phyloP scores from a whole-genome alignment of 2,329 filamentous ascomycete species.

The Colletotrichum scovillei region DNA sequence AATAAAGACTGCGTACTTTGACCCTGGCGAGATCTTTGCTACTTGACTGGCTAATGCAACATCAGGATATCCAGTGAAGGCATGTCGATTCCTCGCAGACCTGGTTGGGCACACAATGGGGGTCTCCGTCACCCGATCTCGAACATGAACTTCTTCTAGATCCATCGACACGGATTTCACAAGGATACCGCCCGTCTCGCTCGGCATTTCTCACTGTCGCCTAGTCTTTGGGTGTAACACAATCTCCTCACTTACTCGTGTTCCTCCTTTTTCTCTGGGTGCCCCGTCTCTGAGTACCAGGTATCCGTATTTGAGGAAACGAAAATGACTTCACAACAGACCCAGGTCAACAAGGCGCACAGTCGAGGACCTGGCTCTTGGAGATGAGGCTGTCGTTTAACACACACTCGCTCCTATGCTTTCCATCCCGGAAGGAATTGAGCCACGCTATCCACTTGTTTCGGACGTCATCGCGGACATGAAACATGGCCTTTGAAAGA shows the following conservation, averaged over 20 bases:
- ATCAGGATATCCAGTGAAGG: background rate
- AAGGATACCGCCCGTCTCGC: no score
- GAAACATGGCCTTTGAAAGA: background rate
- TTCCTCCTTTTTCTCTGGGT: no score
- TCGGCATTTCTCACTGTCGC: no score
- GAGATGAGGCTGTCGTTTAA: conserved; percentile 2
- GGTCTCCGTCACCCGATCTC: no score
- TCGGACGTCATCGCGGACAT: background rate
- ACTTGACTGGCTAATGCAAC: background rate
- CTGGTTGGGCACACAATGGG: no score
- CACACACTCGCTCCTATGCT: no score
- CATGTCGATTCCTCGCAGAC: background rate
- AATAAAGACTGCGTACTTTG: background rate
- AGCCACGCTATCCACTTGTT: background rate
- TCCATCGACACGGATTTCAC: no score
- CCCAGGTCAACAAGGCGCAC: background rate
- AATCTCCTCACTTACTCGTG: no score
- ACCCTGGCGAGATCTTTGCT: background rate
- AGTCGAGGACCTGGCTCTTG: background rate
- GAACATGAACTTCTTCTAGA: no score
- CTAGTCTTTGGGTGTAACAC: no score
- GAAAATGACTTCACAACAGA: background rate
- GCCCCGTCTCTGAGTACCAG: background rate
- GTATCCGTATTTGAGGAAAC: background rate
- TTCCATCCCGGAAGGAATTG: background rate